Conservation (phyloP, 1,284 basidiomycete genomes). For the Cryptococcus maquisensis region DNA sequence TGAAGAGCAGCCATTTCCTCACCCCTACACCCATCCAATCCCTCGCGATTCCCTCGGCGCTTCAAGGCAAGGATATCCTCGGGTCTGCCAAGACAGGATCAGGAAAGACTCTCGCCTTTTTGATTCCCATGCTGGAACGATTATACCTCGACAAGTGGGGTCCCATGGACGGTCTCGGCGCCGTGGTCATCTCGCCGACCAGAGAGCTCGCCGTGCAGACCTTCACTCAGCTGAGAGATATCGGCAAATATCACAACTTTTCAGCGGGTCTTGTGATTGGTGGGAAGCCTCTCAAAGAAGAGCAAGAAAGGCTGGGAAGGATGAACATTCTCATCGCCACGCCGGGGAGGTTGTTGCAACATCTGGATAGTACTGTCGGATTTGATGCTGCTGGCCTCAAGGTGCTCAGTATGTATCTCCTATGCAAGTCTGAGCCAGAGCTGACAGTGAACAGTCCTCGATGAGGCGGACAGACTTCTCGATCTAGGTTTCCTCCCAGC, state of each 20-base stretch:
- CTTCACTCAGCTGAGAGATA: slow-evolving; percentile 88
- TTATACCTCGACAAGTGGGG: slow-evolving; percentile 74
- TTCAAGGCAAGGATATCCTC: slow-evolving; percentile 67
- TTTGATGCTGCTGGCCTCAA: slow-evolving; percentile 90
- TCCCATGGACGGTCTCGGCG: slow-evolving; percentile 78
- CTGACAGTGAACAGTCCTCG: slow-evolving; percentile 62
- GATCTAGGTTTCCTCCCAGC: slow-evolving; percentile 94
- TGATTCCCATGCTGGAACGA: slow-evolving; percentile 71
- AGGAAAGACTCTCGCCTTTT: slow-evolving; percentile 78
- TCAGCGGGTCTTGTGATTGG: slow-evolving; percentile 95
- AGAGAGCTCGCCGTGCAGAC: slow-evolving; percentile 95
- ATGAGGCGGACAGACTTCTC: slow-evolving; percentile 93
- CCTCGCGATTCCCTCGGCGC: slow-evolving; percentile 59
- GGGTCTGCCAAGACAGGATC: slow-evolving; percentile 76
- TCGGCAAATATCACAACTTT: slow-evolving; percentile 86
- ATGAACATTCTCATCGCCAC: slow-evolving; percentile 99
- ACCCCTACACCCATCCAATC: slow-evolving; percentile 80
- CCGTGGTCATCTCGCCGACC: slow-evolving; percentile 90
- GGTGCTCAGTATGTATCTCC: slow-evolving; percentile 65
- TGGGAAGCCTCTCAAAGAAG: slow-evolving; percentile 92
- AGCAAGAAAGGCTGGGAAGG: slow-evolving; percentile 75
- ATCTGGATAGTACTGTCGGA: slow-evolving; percentile 96
- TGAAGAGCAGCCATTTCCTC: slow-evolving; percentile 79
- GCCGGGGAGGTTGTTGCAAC: slow-evolving; percentile 89
- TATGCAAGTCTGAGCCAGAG: too few relatives aligned